Base-by-base conservation (phyloP, 2,329 filamentous ascomycete genomes). In the Metarhizium rileyi region DNA sequence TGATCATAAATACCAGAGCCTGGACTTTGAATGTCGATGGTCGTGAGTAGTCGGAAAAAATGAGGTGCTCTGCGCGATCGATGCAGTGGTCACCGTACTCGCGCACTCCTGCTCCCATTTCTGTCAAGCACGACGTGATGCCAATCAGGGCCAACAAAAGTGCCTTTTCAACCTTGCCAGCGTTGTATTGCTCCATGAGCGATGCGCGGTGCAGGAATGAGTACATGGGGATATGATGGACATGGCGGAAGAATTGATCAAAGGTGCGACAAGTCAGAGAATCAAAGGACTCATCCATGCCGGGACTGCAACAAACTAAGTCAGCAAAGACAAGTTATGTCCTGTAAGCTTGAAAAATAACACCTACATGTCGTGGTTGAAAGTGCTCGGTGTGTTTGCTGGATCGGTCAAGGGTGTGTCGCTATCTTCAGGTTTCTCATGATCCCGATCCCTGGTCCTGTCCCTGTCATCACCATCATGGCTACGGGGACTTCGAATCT, bases 121-220 rank as follows among this genome's bases (percentile, higher is more conserved):
- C 75, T 5, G 74, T 78, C 44, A 80, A 69, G 28, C 78, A 66
- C 3, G 76, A 74, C 2, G 77, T 78, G 56, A 80, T 76, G 46
- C 76, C 77, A 7, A 80, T 66, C 4, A 80, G 63, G 36, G 76
- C 75, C 4, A 80, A 67, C 4, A 80, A 65, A 6, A 81, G 64
- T 2, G 76, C 67, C 38, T 70, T 71, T 56, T 80, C 77, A 54
- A 80, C 73, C 53, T 76, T 76, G 44, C 76, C 76, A 4, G 74
- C 71, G 54, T 78, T 73, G 58, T 78, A 78, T 27, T 77, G 70
- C 58, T 80, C 76, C 75, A 79, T 78, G 23, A 80, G 71, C 2
- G 77, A 80, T 12, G 77, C 76, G 25, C 76, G 75, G 56, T 81
- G 77, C 16, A 81, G 62, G 50, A 80, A 81, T 10, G 76, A 77